These are phyloP conservation scores for Gynostemma pentaphyllum DNA, from an alignment of 306 rosid species.

Conservation along the genomic window DNA sequence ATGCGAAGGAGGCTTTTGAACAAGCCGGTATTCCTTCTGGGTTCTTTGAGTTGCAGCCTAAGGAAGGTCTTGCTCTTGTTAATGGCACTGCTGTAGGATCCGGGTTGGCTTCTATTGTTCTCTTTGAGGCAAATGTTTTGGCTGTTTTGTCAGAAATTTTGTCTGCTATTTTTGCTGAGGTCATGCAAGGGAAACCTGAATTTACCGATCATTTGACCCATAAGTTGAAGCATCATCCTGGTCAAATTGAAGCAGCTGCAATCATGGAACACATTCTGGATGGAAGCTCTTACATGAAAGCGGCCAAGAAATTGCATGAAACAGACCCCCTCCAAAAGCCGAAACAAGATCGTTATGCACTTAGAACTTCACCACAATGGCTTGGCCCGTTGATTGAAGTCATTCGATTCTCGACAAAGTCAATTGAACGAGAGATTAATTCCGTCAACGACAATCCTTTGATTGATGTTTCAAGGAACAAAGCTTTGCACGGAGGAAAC, in stretches of 20 bases:
- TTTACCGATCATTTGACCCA: constrained; percentile 87
- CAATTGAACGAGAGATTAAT: constrained; percentile 82
- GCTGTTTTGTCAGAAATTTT: constrained; percentile 57
- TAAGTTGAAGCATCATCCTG: constrained; percentile 85
- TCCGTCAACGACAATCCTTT: constrained; percentile 86
- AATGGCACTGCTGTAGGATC: constrained; percentile 95
- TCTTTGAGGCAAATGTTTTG: constrained; percentile 62
- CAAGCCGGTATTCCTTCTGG: constrained; percentile 38
- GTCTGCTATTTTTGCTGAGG: constrained; percentile 72
- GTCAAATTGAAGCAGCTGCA: constrained; percentile 93
- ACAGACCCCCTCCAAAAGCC: constrained; percentile 80
- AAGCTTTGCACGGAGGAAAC: constrained; percentile 88
- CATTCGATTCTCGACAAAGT: constrained; percentile 67
- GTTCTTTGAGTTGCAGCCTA: constrained; percentile 80
- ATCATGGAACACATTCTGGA: constrained; percentile 90
- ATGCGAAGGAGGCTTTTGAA: constrained; percentile 51
- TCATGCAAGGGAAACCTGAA: constrained; percentile 89
- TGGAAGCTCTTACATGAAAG: constrained; percentile 67
- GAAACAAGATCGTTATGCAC: constrained; percentile 73
- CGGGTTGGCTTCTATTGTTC: constrained; percentile 73
- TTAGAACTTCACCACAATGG: constrained; percentile 93
- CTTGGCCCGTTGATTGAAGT: constrained; percentile 86
- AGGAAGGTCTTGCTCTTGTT: constrained; percentile 88
- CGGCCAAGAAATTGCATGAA: constrained; percentile 61
- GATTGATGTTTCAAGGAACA: constrained; percentile 88